Percentiles rank a stretch among this genome's conserved stretches.
These are phyloP conservation scores for Salvia miltiorrhiza DNA, from an alignment of 257 asterid genomes.

Conservation along the genomic window DNA sequence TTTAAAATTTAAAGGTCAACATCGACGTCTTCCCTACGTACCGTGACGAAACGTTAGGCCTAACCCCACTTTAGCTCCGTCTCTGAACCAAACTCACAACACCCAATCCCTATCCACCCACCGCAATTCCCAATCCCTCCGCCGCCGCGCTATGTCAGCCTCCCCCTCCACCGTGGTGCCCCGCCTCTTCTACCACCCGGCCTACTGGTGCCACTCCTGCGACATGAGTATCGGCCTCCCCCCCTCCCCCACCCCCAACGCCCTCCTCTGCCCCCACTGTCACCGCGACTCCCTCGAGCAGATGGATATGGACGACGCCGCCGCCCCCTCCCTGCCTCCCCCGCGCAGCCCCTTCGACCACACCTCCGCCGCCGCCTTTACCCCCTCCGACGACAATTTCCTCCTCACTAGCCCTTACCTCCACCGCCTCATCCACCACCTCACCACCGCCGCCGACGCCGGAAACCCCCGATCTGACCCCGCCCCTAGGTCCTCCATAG, in stretches of 20 bases:
- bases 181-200: constrained; percentile 57
- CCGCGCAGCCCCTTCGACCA: constrained; percentile 24
- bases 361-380: constrained; percentile 22
- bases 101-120: constrained; percentile 26
- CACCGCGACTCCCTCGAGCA: constrained; percentile 70
- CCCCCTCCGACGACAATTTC: constrained; percentile 65
- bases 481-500: constrained; percentile 61
- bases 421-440: constrained; percentile 71
- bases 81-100: constrained; percentile 8
- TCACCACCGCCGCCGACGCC: constrained; percentile 43
- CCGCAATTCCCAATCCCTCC: constrained; percentile 1
- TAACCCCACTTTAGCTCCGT: constrained; percentile 23
- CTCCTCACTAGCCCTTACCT: constrained; percentile 72
- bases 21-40: constrained; percentile 23
- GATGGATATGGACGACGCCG: constrained; percentile 51
- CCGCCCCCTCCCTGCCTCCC: constrained; percentile 25
- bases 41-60: constrained; percentile 21
- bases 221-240: constrained; percentile 84
- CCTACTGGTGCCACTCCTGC: constrained; percentile 90
- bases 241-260: constrained; percentile 51
- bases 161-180: constrained; percentile 35
- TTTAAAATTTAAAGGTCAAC: constrained; percentile 4
- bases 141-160: constrained; percentile 36
- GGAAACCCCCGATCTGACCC: constrained; percentile 40
- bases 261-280: constrained; percentile 89